Conservation (phyloP, 495 filamentous ascomycete species). For the Rostrohypoxylon terebratum region DNA sequence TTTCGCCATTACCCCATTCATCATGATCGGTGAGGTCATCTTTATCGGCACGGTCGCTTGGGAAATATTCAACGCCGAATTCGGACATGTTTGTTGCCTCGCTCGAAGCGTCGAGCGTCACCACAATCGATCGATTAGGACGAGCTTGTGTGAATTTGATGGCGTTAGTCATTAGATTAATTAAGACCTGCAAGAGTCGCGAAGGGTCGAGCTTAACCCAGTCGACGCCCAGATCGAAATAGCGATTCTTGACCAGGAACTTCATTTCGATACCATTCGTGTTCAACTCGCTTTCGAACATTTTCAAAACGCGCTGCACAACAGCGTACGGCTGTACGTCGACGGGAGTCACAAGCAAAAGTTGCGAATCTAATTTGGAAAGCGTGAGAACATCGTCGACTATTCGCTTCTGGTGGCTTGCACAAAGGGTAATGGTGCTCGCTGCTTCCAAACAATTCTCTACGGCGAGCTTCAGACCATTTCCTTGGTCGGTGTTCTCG, state of each 20-base stretch:
- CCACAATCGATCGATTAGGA: constrained; percentile 70
- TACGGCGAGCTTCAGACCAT: constrained; percentile 51
- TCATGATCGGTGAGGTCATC: constrained; percentile 63
- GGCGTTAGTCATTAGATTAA: constrained; percentile 82
- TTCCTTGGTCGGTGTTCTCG: constrained; percentile 28
- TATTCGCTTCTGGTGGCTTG: constrained; percentile 81
- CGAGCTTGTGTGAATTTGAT: constrained; percentile 81
- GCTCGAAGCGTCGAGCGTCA: constrained; percentile 75
- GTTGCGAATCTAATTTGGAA: constrained; percentile 85
- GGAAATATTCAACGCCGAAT: constrained; percentile 63
- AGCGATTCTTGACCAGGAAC: constrained; percentile 74
- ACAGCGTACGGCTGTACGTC: constrained; percentile 76
- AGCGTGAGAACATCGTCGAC: constrained; percentile 86
- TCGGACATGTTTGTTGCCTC: constrained; percentile 60
- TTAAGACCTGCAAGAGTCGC: constrained; percentile 79
- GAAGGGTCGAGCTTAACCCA: constrained; percentile 86
- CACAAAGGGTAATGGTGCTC: constrained; percentile 85
- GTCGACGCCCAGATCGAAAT: constrained; percentile 70
- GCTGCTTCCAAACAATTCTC: constrained; percentile 77
- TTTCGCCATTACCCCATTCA: constrained; percentile 77
- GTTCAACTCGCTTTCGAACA: constrained; percentile 84
- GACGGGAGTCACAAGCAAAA: constrained; percentile 80
- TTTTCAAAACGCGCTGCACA: constrained; percentile 76
- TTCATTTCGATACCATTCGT: constrained; percentile 77
- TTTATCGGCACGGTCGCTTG: constrained; percentile 62